Evolutionary conservation across 805 yeast species (phyloP).

Genomic region (Candida orba): DNA sequence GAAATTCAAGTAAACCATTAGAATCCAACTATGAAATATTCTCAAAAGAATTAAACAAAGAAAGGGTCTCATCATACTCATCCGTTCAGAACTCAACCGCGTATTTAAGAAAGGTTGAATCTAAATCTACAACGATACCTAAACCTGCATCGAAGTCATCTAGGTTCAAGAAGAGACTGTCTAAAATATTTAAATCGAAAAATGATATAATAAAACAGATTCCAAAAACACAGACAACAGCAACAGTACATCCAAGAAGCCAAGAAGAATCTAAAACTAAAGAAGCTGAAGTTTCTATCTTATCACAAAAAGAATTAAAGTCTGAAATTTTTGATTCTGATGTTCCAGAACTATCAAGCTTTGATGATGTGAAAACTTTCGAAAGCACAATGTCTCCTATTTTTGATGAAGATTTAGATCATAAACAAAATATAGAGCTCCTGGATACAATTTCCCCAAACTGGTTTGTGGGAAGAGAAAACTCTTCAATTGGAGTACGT

Average conservation of each 20-base stretch:
- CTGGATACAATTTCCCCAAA: background rate
- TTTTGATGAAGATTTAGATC: constrained; percentile 14
- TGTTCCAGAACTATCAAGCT: constrained; percentile 11
- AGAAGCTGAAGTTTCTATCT: background rate
- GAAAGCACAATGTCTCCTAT: constrained; percentile 21
- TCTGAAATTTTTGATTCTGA: constrained; percentile 4
- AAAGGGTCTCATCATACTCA: constrained; percentile 14
- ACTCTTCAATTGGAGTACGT: constrained; percentile 14
- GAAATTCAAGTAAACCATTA: constrained; percentile 6
- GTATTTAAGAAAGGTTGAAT: background rate
- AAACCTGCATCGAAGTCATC: background rate
- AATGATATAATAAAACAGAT: background rate
- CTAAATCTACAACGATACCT: background rate
- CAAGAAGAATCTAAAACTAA: background rate
- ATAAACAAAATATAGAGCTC: background rate
- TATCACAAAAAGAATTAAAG: background rate
- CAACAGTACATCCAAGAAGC: background rate
- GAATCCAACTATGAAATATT: background rate
- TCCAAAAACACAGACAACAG: background rate
- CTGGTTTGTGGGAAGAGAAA: constrained; percentile 18
- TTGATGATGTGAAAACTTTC: constrained; percentile 16
- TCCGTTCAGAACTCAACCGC: constrained; percentile 10
- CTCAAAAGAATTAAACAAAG: background rate
- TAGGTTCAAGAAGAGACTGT: constrained; percentile 11
- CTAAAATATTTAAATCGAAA: constrained; percentile 15